Base-by-base conservation (phyloP, 2,329 filamentous ascomycete genomes). In the Trichoderma hamatum region DNA sequence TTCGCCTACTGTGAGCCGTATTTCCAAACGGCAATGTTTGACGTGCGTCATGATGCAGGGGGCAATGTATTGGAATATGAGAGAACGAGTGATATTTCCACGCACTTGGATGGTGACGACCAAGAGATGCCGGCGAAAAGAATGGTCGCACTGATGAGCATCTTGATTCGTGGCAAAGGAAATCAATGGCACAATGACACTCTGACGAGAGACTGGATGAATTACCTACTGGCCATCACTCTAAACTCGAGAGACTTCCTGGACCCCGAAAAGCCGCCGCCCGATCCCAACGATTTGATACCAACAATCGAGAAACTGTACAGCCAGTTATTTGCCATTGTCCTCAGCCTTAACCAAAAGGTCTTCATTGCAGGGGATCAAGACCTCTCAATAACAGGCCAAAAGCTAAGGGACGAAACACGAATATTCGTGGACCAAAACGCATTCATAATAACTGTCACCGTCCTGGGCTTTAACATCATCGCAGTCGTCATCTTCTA, bases 171-270 rank as follows among this genome's bases (percentile, higher is more conserved):
- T 5, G 2, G 1, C 13, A 7, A 1, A 0, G 3, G 16, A 0
- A 14, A n/a, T 2, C 30, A 10, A 21, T 86, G 82, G 81, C 86
- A 87, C 71, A 86, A 84, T 67, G 80, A 85, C 54, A 81, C 77
- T 0, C 74, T 80, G 1, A 75, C 84, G 0, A 73, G 72, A 0
- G 83, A 85, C 51, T 86, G 82, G 76, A 74, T 84, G 34, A 85
- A 82, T 59, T 82, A 86, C 36, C 78, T 88, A 19, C 3, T 43
- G 6, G 7, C 3, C n/a, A 71, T 85, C 0, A 73, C 73, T 0
- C 51, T 77, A 0, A 28, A 64, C 0, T 72, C 59, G 0, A 80
- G 82, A 2, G 59, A 71, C 0, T 21, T 83, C 0, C 34, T 87
- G 0, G 80, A 81, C 30, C 76, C 79, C 0, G 2, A 1, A 0